Conservation (phyloP, 1,139 yeast species). For the Pichia sp. region DNA sequence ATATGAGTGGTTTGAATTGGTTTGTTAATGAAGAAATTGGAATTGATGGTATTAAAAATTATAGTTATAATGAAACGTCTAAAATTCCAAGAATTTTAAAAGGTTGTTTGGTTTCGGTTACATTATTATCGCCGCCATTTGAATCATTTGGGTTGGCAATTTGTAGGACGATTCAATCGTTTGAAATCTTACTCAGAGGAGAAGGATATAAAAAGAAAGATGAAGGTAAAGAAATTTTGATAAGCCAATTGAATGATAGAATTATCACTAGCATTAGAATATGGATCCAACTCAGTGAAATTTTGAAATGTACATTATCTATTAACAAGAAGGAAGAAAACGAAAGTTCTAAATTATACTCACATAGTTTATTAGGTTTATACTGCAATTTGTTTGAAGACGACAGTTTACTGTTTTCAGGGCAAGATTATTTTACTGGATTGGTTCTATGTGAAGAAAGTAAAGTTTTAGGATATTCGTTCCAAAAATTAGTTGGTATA, state of each 20-base stretch:
- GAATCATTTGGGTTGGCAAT: conserved; percentile 32
- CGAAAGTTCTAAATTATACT: conserved; percentile 19
- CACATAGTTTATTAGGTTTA: conserved; percentile 27
- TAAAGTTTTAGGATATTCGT: conserved; percentile 25
- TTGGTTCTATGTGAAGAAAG: conserved; percentile 43
- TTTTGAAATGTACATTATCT: conserved; percentile 21
- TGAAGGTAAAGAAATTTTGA: conserved; percentile 33
- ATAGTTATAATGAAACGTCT: conserved; percentile 14
- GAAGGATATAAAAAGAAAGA: conserved; percentile 15
- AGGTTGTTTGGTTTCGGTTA: conserved; percentile 20
- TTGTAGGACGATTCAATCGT: conserved; percentile 51
- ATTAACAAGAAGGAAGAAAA: conserved; percentile 9
- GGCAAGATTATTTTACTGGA: conserved; percentile 48
- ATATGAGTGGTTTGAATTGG: conserved; percentile 24
- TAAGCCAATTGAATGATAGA: conserved; percentile 57
- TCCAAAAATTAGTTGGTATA: conserved; percentile 33
- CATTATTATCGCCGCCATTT: conserved; percentile 25
- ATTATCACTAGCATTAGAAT: conserved; percentile 52
- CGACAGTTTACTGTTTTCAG: conserved; percentile 28
- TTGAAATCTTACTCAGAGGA: conserved; percentile 67
- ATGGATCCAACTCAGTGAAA: conserved; percentile 29
- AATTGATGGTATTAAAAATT: conserved; percentile 8
- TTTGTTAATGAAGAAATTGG: conserved; percentile 18
- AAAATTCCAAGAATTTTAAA: conserved; percentile 22
- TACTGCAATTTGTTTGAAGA: conserved; percentile 23